These are phyloP conservation scores for Thymus quinquecostatus DNA, from an alignment of 257 asterid genomes.

Conservation along the genomic window DNA sequence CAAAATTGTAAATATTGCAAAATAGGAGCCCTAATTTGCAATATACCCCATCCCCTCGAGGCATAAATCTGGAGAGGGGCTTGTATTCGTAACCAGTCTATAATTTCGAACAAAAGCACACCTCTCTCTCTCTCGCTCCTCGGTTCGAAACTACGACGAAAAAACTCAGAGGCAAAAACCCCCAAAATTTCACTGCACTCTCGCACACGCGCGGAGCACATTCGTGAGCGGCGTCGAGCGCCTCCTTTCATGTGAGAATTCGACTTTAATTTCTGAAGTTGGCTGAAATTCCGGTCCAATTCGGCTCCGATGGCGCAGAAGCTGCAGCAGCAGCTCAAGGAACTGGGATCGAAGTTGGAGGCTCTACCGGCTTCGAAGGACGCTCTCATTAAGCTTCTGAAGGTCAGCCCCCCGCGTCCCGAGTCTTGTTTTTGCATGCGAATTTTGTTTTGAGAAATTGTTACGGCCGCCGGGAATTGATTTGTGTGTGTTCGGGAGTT, in stretches of 20 bases:
- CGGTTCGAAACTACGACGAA: constrained; percentile 42
- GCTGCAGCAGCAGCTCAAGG: constrained; percentile 75
- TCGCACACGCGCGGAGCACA: constrained; percentile 31
- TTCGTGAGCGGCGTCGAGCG: constrained; percentile 22
- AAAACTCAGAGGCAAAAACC: constrained; percentile 20
- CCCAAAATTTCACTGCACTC: constrained; percentile 41
- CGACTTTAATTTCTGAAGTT: constrained; percentile 17
- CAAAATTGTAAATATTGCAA: constrained; percentile 24
- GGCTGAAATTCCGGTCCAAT: constrained; percentile 30
- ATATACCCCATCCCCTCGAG: constrained; percentile 24
- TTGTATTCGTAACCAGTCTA: constrained; percentile 18
- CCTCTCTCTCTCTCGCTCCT: constrained; percentile 33
- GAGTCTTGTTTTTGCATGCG: constrained; percentile 5
- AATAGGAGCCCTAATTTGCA: constrained; percentile 28
- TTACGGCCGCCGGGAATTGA: constrained; percentile 20
- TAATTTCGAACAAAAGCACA: constrained; percentile 26
- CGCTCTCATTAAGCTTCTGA: constrained; percentile 74
- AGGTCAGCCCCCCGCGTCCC: constrained; percentile 47
- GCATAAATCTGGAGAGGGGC: constrained; percentile 39
- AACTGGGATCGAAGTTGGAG: constrained; percentile 79
- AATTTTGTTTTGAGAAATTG: constrained; percentile 14
- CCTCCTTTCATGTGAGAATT: constrained; percentile 25
- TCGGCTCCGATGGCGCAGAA: constrained; percentile 57
- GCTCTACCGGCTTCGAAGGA: constrained; percentile 69
- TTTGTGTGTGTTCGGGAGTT: constrained; percentile 27